Conservation (phyloP, 345 rosid genomes). For the Camelina laxa region DNA sequence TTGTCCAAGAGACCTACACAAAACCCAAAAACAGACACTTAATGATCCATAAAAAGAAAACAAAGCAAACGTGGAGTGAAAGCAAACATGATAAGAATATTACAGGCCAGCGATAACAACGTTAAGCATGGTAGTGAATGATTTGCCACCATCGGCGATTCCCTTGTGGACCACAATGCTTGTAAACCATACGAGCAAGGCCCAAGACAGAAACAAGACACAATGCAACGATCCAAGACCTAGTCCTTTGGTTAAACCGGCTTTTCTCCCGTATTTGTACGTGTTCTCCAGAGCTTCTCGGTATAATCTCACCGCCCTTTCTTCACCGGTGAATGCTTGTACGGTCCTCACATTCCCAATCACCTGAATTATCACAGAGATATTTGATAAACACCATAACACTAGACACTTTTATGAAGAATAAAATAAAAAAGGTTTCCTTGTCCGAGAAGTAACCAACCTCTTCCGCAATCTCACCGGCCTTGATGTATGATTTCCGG, state of each 20-base stretch:
- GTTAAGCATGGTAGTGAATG: conserved; percentile 99
- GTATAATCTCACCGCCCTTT: conserved; percentile 75
- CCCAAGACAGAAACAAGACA: conserved; percentile 89
- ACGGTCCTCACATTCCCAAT: conserved; percentile 97
- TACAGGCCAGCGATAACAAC: conserved; percentile 96
- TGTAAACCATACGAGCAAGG: conserved; percentile 93
- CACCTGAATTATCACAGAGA: conserved; percentile 52
- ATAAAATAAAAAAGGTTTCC: not conserved
- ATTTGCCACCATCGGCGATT: conserved; percentile 83
- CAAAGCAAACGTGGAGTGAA: conserved; percentile 25
- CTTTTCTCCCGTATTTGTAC: conserved; percentile 74
- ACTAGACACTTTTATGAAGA: not conserved
- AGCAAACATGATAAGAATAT: conserved; percentile 33
- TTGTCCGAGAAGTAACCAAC: conserved; percentile 44
- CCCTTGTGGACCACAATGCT: conserved; percentile 82
- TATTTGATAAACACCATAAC: not conserved
- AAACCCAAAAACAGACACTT: not conserved
- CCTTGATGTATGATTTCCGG: conserved; percentile 85
- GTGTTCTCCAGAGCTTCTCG: conserved; percentile 73
- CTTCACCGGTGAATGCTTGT: conserved; percentile 96
- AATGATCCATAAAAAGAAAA: not conserved
- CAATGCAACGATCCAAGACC: conserved; percentile 90
- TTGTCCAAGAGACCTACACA: conserved; percentile 82
- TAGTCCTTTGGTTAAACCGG: conserved; percentile 89
- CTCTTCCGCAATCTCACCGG: conserved; percentile 98